phyloP scores from a whole-genome alignment of 805 yeast genomes.

The Kodamaea kakaduensis region DNA sequence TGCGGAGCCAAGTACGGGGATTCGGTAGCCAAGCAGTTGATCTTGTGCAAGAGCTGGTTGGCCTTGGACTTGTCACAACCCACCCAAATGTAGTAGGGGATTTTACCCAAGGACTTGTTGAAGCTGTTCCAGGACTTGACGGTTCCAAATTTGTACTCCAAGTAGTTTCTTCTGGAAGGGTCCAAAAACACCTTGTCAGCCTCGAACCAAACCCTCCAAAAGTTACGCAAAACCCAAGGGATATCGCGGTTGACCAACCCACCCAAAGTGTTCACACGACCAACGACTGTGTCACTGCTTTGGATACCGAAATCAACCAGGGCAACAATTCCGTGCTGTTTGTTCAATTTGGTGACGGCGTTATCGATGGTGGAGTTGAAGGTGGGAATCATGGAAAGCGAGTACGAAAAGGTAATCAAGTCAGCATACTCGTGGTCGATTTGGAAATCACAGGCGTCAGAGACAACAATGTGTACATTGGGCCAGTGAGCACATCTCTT shows the following conservation, averaged over 20 bases:
- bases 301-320: constrained; percentile 83
- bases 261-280: constrained; percentile 71
- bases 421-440: constrained; percentile 53
- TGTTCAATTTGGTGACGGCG: constrained; percentile 48
- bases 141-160: constrained; percentile 81
- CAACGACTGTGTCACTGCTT: constrained; percentile 56
- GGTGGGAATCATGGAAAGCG: constrained; percentile 81
- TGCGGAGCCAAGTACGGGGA: constrained; percentile 74
- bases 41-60: constrained; percentile 49
- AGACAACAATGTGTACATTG: constrained; percentile 65
- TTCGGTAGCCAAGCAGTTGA: constrained; percentile 74
- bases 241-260: constrained; percentile 68
- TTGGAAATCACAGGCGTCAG: constrained; percentile 71
- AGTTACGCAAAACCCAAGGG: constrained; percentile 73
- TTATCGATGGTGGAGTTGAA: constrained; percentile 77
- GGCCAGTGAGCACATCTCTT: constrained; percentile 48
- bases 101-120: constrained; percentile 63
- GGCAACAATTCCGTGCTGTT: constrained; percentile 56
- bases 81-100: constrained; percentile 81
- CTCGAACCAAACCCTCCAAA: constrained; percentile 88
- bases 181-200: constrained; percentile 77
- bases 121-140: constrained; percentile 66
- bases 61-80: constrained; percentile 49
- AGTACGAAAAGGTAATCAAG: constrained; percentile 72
- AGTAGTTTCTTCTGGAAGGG: constrained; percentile 75